Base-by-base conservation (phyloP, 2,329 filamentous ascomycete species). In the Clarireedia hainanense region DNA sequence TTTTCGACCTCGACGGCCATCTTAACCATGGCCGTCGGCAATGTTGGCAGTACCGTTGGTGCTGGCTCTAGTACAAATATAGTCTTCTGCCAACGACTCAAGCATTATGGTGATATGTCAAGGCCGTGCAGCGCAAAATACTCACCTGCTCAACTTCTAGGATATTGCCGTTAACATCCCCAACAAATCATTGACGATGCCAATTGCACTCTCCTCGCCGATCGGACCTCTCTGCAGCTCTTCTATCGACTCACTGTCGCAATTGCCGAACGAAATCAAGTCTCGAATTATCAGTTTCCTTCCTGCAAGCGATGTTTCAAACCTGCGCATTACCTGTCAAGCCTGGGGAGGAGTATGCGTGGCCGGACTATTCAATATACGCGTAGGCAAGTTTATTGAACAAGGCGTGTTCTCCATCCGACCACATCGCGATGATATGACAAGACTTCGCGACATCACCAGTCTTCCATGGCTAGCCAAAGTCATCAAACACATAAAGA, bases 381-480 rank as follows among this genome's bases (percentile, higher is more conserved):
- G 23, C 4, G 17, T 6, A n/a, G 52, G 24, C 20, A 4, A 20
- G 15, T 23, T 6, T 14, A 26, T 54, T 9, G 34, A 54, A 48
- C 30, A 42, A 27, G 52, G 52, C 10, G 26, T 42, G 5, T 54
- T 54, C 23, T 49, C 43, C 4, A 48, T 48, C 17, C 43, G 52
- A n/a, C 45, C 52, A 9, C 52, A 54, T 9, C 23, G 47, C 26
- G 45, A 54, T 40, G 52, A 54, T 9, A 54, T 54, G 52, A 48
- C 20, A 40, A 34, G 52, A 36, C 20, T 55, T 17, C 24, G 39
- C 34, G 20, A 30, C 3, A 14, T 55, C 42, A 36, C 36, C 10
- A 23, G 47, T n/a, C 27, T n/a, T 6, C 52, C 52, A n/a, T 55
- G 46, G 52, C 17, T 55, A 36, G 52, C 37, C 7, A 50, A 36